These are phyloP conservation scores for Fusarium abutilonis DNA, from an alignment of 2,329 filamentous ascomycete species.

Conservation along the genomic window DNA sequence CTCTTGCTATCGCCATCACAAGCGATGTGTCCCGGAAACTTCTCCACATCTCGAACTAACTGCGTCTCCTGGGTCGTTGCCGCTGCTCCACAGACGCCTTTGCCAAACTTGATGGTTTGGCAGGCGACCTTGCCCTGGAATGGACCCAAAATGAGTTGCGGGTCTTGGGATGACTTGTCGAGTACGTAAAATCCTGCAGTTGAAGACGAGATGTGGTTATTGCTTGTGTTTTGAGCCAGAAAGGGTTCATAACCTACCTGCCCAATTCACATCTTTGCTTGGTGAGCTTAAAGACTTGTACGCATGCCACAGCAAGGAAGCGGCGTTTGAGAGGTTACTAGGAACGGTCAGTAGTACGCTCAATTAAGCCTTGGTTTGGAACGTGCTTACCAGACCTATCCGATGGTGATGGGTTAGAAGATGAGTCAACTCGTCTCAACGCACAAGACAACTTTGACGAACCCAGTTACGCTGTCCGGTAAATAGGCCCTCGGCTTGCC, in stretches of 20 bases:
- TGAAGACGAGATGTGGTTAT: constrained; percentile 13
- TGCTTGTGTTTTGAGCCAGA: constrained; percentile 3
- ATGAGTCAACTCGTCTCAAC: constrained; percentile 28
- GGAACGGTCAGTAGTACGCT: constrained; percentile 10
- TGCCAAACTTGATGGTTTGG: constrained; percentile 77
- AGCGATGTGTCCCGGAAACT: constrained; percentile 82
- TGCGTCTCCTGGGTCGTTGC: constrained; percentile 70
- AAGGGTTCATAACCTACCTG: constrained; percentile 57
- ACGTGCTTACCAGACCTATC: constrained; percentile 44
- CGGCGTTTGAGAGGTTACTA: constrained; percentile 80
- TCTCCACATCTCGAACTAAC: constrained; percentile 74
- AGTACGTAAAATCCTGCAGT: constrained; percentile 76
- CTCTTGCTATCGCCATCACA: constrained; percentile 80
- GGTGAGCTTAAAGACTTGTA: constrained; percentile 76
- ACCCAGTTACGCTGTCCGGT: constrained; percentile 84
- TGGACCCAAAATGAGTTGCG: constrained; percentile 77
- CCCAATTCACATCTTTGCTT: constrained; percentile 78
- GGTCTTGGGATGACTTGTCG: constrained; percentile 57
- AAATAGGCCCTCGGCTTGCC: constrained; percentile 75
- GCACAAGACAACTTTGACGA: constrained; percentile 42
- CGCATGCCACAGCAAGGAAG: constrained; percentile 81
- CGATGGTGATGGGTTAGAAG: background rate
- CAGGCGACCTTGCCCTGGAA: constrained; percentile 85
- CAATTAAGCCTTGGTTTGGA: background rate
- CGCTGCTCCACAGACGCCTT: constrained; percentile 79